Conservation (phyloP, 2,329 filamentous ascomycete species). For the Ramichloridium luteum region DNA sequence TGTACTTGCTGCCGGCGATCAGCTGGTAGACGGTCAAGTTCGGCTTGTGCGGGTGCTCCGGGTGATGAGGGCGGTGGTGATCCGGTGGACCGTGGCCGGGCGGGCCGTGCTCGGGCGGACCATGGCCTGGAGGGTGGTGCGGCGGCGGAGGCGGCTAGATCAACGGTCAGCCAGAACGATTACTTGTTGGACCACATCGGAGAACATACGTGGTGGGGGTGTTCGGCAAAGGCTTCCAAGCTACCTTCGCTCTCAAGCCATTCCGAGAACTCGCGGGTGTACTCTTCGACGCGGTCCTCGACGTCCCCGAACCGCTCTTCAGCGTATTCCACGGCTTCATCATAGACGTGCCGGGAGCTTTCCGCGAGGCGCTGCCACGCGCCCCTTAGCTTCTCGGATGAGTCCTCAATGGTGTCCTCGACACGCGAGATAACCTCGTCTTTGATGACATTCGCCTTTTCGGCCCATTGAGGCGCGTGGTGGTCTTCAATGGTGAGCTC, state of each 20-base stretch:
- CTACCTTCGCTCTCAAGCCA: background rate
- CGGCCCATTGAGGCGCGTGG: constrained; percentile 17
- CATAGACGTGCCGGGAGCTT: constrained; percentile 18
- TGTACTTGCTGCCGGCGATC: constrained; percentile 63
- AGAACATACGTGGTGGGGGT: background rate
- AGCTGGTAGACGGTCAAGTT: constrained; percentile 70
- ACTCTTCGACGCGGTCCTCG: background rate
- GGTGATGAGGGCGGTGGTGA: constrained; percentile 23
- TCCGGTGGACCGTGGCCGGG: constrained; percentile 17
- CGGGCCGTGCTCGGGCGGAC: constrained; percentile 16
- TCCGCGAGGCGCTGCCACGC: constrained; percentile 11
- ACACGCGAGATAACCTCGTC: constrained; percentile 26
- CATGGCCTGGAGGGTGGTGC: constrained; percentile 18
- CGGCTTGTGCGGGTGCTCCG: constrained; percentile 34
- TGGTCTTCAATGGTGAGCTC: constrained; percentile 30
- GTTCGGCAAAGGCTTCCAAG: background rate
- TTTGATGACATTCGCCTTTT: constrained; percentile 24
- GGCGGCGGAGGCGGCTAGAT: constrained; percentile 12
- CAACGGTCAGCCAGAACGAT: background rate
- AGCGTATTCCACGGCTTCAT: constrained; percentile 20
- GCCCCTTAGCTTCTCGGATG: constrained; percentile 6
- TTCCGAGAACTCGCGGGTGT: background rate
- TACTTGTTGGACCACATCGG: background rate
- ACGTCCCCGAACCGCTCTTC: constrained; percentile 30
- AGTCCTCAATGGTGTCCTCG: constrained; percentile 22